These are phyloP conservation scores for Durotheca rogersii DNA, from an alignment of 495 filamentous ascomycete species.

Conservation along the genomic window DNA sequence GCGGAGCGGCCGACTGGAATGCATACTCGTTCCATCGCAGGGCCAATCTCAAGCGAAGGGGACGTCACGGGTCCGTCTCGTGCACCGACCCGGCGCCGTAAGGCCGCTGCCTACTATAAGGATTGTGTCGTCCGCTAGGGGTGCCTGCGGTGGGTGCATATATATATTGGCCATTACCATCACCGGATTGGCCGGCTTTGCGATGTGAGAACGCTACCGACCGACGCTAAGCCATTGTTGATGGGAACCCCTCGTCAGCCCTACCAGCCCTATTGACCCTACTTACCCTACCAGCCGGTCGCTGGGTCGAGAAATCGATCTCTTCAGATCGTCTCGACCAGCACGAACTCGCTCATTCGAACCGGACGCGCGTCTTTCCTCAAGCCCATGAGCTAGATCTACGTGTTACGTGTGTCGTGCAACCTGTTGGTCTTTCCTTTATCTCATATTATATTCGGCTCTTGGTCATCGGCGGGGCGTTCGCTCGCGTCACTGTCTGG, in stretches of 20 bases:
- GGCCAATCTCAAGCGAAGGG: background rate
- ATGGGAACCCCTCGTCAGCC: constrained; percentile 26
- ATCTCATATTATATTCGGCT: no score
- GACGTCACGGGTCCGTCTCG: background rate
- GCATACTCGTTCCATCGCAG: background rate
- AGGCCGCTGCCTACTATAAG: constrained; percentile 10
- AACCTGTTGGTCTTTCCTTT: no score
- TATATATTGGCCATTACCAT: constrained; percentile 16
- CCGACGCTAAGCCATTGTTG: constrained; percentile 27
- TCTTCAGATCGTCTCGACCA: background rate
- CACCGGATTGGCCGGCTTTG: constrained; percentile 15
- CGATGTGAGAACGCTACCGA: constrained; percentile 1
- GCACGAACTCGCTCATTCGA: constrained; percentile 3
- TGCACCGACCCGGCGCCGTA: background rate
- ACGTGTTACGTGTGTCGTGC: no score
- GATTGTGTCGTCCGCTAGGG: background rate
- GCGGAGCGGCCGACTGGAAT: background rate
- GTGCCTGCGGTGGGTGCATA: constrained; percentile 20
- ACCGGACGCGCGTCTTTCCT: background rate
- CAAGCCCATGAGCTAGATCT: background rate
- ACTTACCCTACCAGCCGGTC: constrained; percentile 9
- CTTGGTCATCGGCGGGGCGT: no score
- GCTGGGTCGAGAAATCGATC: constrained; percentile 12
- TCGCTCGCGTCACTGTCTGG: background rate
- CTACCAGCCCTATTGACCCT: constrained; percentile 26